Base-by-base conservation (phyloP, 208 protist species). In the Crithidia expoeki region DNA sequence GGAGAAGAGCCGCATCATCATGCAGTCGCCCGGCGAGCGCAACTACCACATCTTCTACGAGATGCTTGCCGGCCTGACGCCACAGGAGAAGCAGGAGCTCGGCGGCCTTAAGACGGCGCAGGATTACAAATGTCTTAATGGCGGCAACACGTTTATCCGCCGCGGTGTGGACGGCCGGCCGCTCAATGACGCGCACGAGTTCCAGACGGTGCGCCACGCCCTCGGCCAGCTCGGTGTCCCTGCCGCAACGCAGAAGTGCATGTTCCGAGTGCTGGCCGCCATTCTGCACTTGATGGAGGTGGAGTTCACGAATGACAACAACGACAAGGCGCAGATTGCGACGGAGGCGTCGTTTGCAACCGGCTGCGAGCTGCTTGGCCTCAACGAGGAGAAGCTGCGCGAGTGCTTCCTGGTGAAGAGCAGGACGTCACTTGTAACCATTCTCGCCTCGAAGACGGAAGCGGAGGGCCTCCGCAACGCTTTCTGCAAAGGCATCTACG, bases 31-130 rank as follows among this genome's bases (percentile, higher is more conserved):
- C 47, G 92, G 90, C 33, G 97, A 99, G 72, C 87, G 96, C 51
- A 97, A 95, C 83, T 99, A 97, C 77, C 96, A 99, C 85, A 89
- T 98, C 55, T 99, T 99, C 82, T 98, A 99, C 76, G 94, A 98
- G 81, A 92, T 98, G 74, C 80, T 97, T 25, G 83, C 89, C 4
- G 93, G 92, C n/a, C 74, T 92, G 57, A 79, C 84, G 57, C 38
- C 79, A 7, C 49, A 65, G 32, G 86, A 96, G 58, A 96, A 95
- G 79, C 51, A 69, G 59, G 59, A 87, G 63, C 81, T 96, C 21
- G 80, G 89, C 57, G 74, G 74, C 21, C 83, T 96, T 38, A 88
- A 86, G 70, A 86, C 73, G 14, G 74, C 91, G 5, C 46, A 82
- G 44, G 91, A 96, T 50, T 98, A 96, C 82, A 61, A 74, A 32